Base-by-base conservation (phyloP, 2,329 filamentous ascomycete genomes). In the Phaeosphaeriaceae sp. region DNA sequence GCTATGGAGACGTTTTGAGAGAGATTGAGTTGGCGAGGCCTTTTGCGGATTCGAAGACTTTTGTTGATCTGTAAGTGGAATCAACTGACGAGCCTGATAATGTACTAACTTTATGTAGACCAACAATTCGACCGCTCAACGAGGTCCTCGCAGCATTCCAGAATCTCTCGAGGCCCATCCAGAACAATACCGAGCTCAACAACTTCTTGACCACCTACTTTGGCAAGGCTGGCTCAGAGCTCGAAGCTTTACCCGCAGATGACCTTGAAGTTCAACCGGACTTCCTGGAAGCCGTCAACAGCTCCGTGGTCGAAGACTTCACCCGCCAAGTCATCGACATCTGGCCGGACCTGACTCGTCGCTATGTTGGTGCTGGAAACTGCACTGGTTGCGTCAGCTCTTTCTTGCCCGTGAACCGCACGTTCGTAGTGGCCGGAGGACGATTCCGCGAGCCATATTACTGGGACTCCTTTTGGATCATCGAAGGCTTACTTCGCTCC, bases 371-470 rank as follows among this genome's bases (percentile, higher is more conserved):
- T 17, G 65, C 68, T 25, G 62, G 60, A 10, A 75, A 76, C 40
- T 90, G 88, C 78, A 78, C 81, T 9, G 82, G 81, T 33, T 90
- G 88, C 60, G 86, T 87, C 33, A 83, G 83, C 66, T 89, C 87
- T 70, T 90, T 88, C 75, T 85, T 90, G 55, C 86, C 87, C 7
- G 71, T 90, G 58, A 89, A 88, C 67, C 84, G 86, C 56, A 88
- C 87, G 2, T 90, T 91, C 67, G 87, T 91, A n/a, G 84, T 91
- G 17, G 88, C 88, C 3, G 88, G 88, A 13, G 88, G 88, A n/a
- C 86, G 88, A 27, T 91, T 91, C 79, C 82, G 88, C 33, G 88
- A 91, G 74, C 83, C 86, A 1, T 91, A 90, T 70, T 90, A 90
- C 73, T 90, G 88, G 88, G 88, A 90, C 72, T 88, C 86, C 31